phyloP scores from a whole-genome alignment of 805 yeast species.

The fission yeast (Schizosaccharomyces pombe) region ASM294v3 CU329670.1:897501-898000 shows the following conservation, averaged over 20 bases:
- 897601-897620: slow-evolving; percentile 57
- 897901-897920: too few relatives aligned
- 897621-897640: slow-evolving; percentile 71
- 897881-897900: too few relatives aligned
- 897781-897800: too few relatives aligned
- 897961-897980: too few relatives aligned
- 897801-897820: too few relatives aligned
- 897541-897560: slow-evolving; percentile 54
- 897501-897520: slow-evolving; percentile 42
- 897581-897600: slow-evolving; percentile 39
- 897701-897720: slow-evolving; percentile 55
- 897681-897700: slow-evolving; percentile 59
- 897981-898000: too few relatives aligned
- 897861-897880: too few relatives aligned
- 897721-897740: slow-evolving; percentile 51
- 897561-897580: slow-evolving; percentile 32
- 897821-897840: too few relatives aligned
- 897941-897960: too few relatives aligned
- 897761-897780: too few relatives aligned
- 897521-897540: slow-evolving; percentile 36
- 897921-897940: too few relatives aligned
- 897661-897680: slow-evolving; percentile 56
- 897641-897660: slow-evolving; percentile 43
- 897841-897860: too few relatives aligned
- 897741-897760: slow-evolving; percentile 5